Conservation (phyloP, 495 filamentous ascomycete genomes). For the Aspergillus taichungensis region DNA sequence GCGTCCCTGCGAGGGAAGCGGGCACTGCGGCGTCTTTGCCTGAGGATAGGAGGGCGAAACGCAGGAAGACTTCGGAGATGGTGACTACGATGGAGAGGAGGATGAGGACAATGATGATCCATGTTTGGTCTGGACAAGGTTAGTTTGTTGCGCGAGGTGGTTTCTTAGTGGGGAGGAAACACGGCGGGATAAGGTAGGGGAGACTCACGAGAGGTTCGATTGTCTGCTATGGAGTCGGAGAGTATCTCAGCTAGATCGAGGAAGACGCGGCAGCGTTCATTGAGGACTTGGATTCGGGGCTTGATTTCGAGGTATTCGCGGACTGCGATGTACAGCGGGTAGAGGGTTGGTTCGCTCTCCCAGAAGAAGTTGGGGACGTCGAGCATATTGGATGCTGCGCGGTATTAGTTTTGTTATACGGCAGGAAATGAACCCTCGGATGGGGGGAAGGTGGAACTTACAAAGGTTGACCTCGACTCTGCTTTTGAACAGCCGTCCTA, state of each 20-base stretch:
- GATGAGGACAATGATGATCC: constrained; percentile 97
- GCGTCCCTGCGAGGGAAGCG: constrained; percentile 4
- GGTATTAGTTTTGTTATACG: constrained; percentile 6
- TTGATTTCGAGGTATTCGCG: constrained; percentile 98
- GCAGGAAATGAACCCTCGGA: neutral
- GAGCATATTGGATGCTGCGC: constrained; percentile 86
- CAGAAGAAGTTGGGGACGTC: constrained; percentile 99
- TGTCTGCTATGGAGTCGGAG: constrained; percentile 82
- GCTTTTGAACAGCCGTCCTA: constrained; percentile 84
- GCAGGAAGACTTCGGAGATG: constrained; percentile 74
- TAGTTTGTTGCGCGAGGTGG: neutral
- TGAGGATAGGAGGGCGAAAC: constrained; percentile 67
- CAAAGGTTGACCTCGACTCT: constrained; percentile 97
- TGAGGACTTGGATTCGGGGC: constrained; percentile 85
- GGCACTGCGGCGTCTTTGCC: constrained; percentile 17
- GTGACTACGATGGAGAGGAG: constrained; percentile 85
- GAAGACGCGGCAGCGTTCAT: constrained; percentile 94
- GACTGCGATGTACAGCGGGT: constrained; percentile 89
- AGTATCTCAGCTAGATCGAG: constrained; percentile 94
- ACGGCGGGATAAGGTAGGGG: too few relatives aligned
- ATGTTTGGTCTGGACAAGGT: constrained; percentile 56
- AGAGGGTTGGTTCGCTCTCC: constrained; percentile 90
- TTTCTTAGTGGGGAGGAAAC: neutral
- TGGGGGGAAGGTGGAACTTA: constrained; percentile 44
- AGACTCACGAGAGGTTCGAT: constrained; percentile 70